Base-by-base conservation (phyloP, 1,284 basidiomycete species). In the Dichomitus squalens region DNA sequence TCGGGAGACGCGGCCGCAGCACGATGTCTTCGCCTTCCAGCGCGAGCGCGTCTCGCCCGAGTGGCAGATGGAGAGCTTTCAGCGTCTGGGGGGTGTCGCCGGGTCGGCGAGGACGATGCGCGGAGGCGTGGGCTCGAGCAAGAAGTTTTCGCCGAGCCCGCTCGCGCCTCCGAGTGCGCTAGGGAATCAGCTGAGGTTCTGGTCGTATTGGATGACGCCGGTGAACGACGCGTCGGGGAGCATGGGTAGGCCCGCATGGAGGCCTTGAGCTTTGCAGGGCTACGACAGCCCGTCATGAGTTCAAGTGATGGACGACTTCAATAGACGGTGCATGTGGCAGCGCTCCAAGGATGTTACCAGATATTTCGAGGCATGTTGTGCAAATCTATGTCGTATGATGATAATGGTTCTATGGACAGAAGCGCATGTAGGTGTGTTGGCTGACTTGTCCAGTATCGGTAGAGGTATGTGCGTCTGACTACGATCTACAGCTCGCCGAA, bases 161-260 rank as follows among this genome's bases (percentile, higher is more conserved):
- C 39, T 16, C 25, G 6, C 35, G 8, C 40, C 20, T 11, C 40
- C 8, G 25, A 46, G 34, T 3, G 34, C 54, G 34, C 11, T 25
- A 12, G 51, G 39, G 27, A 39, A 53, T 16, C 33, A 48, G 47
- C 47, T 58, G 27, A 33, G 56, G 47, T 53, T 53, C 39, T 58
- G 56, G 56, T 41, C 56, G 51, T 35, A 58, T 46, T 58, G 56
- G 56, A 48, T 58, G 56, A 58, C 56, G 14, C 56, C 56, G 27
- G 34, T 48, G 39, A 49, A 48, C 46, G 52, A 58, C 47, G 29
- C 14, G 38, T 46, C 44, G 38, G 31, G 41, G 31, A 29, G 25
- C 21, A 35, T 18, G 25, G 38, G 50, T n/a, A 18, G 50, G 29
- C 50, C 51, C 12, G 47, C 47, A 18, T 58, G 56, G 56, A 36